Evolutionary conservation across 148 eudicot genomes (phyloP), one percentile per base, ranked within the genome.

Genomic region (Talinum fruticosum): DNA sequence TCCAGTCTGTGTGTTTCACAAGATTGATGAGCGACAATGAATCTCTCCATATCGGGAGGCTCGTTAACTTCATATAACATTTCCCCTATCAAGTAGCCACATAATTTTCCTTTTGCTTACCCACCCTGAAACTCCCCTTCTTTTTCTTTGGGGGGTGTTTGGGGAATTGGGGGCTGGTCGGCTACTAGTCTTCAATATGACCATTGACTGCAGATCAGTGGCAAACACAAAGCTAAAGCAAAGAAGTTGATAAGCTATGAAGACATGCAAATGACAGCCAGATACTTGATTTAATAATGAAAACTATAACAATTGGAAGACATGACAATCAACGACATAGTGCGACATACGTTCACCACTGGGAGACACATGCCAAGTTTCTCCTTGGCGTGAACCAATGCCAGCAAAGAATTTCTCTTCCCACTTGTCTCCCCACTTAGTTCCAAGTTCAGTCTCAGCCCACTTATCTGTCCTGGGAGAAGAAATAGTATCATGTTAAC

Each of bases 401-500:
- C 99, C 97, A 35, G 94, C 84, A 83, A 91, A 92, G 75, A 93
- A 95, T 77, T 86, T 95, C 80, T 95, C 99, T 59, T 95, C 99
- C 99, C 99, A 95, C 82, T 95, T 93, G 83, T 95, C 99, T 80
- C 97, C 99, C 99, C 99, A 95, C 87, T 90, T 91, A 36, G 97
- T 95, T 85, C 97, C 99, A 71, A 91, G 88, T 83, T 93, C 94
- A 37, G 99, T 95, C 87, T 95, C 99, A 24, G 99, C 99, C 97
- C 99, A 95, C 84, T 95, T 95, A 81, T 95, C 99, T 54, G 99
- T 95, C 99, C 99, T 95, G 92, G 69, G 54, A 72, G 72, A 54
- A 37, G 61, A 47, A 76, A 74, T 62, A 16, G 59, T 7, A 38
- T 66, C 36, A 65, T 5, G n/a, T 77, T 76, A 81, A n/a, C 35